Conservation (phyloP, 2,329 filamentous ascomycete genomes). For the Colletotrichum tabaci region DNA sequence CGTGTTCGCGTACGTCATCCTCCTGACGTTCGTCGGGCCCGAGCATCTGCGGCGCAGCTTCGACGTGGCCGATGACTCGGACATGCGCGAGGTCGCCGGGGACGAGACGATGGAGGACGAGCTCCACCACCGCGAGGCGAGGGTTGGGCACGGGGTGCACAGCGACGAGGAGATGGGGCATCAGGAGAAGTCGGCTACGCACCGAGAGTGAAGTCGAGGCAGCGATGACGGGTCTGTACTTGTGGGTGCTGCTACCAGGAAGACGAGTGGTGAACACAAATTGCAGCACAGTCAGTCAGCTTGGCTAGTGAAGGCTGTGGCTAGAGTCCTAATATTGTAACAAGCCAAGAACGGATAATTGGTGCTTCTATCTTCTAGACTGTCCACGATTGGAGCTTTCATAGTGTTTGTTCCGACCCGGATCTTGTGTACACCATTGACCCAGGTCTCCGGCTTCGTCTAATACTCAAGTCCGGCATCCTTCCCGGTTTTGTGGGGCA, state of each 20-base stretch:
- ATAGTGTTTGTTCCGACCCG: neutral
- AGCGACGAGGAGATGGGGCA: constrained; percentile 37
- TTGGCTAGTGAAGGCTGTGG: no score
- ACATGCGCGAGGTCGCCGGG: constrained; percentile 63
- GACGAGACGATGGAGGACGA: constrained; percentile 50
- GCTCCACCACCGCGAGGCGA: constrained; percentile 13
- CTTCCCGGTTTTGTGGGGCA: neutral
- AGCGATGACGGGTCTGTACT: no score
- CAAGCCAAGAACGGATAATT: no score
- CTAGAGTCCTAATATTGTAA: no score
- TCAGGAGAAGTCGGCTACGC: constrained; percentile 39
- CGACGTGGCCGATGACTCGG: constrained; percentile 64
- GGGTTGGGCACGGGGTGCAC: neutral
- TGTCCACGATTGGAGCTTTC: no score
- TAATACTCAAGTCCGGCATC: neutral
- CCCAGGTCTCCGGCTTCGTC: no score
- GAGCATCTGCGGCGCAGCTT: constrained; percentile 68
- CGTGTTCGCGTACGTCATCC: constrained; percentile 76
- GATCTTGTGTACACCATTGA: neutral
- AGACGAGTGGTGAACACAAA: neutral
- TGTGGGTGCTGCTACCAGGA: neutral
- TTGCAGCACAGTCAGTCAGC: neutral
- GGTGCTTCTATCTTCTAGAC: no score
- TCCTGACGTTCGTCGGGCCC: constrained; percentile 75
- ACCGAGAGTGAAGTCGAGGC: constrained; percentile 16